Conservation (phyloP, 2,329 filamentous ascomycete genomes). For the Cercospora sojina region DNA sequence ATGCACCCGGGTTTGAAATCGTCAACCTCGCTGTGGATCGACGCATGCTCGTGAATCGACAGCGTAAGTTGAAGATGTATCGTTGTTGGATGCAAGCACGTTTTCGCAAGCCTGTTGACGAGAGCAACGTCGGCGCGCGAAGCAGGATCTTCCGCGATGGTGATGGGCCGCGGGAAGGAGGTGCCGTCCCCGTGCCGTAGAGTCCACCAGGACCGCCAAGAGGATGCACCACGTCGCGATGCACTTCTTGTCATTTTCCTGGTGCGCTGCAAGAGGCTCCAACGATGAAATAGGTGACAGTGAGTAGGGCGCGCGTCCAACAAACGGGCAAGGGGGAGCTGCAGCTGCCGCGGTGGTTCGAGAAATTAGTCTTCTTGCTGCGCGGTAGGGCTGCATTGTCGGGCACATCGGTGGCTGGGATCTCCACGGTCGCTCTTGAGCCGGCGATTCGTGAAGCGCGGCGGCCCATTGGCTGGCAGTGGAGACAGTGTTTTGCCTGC, state of each 20-base stretch:
- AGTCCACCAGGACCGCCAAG: not conserved
- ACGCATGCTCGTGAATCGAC: slow-evolving; percentile 86
- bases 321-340: not conserved
- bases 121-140: not conserved
- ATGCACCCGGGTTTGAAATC: slow-evolving; percentile 57
- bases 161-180: not conserved
- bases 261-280: not conserved
- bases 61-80: slow-evolving; percentile 94
- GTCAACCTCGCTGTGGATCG: slow-evolving; percentile 80
- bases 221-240: not conserved
- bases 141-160: not conserved
- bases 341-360: not conserved
- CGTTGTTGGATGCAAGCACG: slow-evolving; percentile 90
- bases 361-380: not conserved
- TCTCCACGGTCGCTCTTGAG: not conserved
- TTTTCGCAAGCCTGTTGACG: slow-evolving; percentile 61
- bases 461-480: slow-evolving; percentile 1
- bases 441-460: not conserved
- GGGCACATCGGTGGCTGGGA: not conserved
- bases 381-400: slow-evolving; percentile 4
- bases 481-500: not conserved
- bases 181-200: not conserved
- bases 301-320: not conserved
- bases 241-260: not conserved
- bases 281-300: not conserved